Conservation (phyloP, 2,329 filamentous ascomycete species). For the Ceratocystis diversiconidia region DNA sequence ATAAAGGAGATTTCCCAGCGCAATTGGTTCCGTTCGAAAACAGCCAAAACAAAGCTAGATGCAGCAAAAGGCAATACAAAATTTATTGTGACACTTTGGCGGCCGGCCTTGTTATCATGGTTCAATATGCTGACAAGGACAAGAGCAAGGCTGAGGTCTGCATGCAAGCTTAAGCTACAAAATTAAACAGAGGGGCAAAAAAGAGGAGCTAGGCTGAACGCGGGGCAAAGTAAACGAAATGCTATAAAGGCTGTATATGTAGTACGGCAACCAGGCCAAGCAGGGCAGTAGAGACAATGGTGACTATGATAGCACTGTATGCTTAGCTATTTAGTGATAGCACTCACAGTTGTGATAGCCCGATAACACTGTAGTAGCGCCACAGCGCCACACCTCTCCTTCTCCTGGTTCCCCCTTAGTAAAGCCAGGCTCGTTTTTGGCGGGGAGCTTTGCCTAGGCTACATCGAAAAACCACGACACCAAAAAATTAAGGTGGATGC, state of each 20-base stretch:
- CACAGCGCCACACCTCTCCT: constrained; percentile 4
- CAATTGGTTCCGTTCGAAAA: background rate
- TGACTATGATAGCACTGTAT: background rate
- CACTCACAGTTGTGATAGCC: background rate
- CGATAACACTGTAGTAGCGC: constrained; percentile 1
- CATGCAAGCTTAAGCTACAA: background rate
- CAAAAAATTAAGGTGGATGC: constrained; percentile 17
- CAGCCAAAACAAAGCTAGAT: background rate
- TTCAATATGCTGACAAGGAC: background rate
- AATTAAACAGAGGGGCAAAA: background rate
- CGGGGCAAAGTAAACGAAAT: constrained; percentile 8
- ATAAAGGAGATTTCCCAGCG: background rate
- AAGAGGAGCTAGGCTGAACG: background rate
- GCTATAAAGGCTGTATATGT: too few relatives aligned
- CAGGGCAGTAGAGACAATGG: background rate
- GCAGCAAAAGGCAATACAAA: background rate
- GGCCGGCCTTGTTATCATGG: background rate
- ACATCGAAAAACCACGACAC: constrained; percentile 18
- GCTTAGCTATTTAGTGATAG: background rate
- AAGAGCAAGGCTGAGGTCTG: background rate
- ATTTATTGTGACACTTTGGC: background rate
- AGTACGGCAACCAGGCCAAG: background rate
- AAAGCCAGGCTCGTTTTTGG: constrained; percentile 8
- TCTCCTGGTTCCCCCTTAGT: background rate
- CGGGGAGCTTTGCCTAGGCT: constrained; percentile 16